Evolutionary conservation across 2,329 filamentous ascomycete species (phyloP), one percentile per base, ranked within the genome.

Genomic region (Penicillium polonicum): DNA sequence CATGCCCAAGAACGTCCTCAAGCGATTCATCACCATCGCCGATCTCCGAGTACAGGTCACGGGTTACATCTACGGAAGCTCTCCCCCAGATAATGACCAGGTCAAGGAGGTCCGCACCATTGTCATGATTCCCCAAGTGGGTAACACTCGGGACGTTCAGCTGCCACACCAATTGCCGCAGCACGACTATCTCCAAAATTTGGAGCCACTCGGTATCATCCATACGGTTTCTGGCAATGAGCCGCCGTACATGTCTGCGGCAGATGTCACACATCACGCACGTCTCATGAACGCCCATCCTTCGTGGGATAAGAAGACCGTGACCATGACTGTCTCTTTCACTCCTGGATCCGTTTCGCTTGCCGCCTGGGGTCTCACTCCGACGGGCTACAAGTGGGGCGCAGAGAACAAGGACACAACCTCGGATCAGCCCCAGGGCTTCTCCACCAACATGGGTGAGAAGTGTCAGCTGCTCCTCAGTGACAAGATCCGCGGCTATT

Each of bases 1-100:
- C 69, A 97, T 99, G 91, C 94, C 94, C 0, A 99, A 97, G 85
- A 99, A 99, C 74, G 88, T 99, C 48, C 84, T 99, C 69, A 97
- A 96, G 83, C 90, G 91, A 64, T 99, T 99, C 82, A 97, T 99
- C 78, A 94, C 91, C 25, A 95, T 99, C 71, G 89, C 94, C 46
- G 94, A 99, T 79, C 85, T 99, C 55, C 90, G 95, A 48, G 92
- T 97, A 15, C 94, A 99, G 76, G 92, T 99, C 49, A 92, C 93
- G 17, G 94, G 92, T 1, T 99, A 96, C 74, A 83, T 99, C 0
- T 99, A 99, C 73, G 94, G 94, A 64, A 86, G 86, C 46, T 96
- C 93, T 1, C 92, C 94, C 3, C 88, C 90, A 7, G 94, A 97
- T 78, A 97, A 97, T 70, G 89, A 93, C 64, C 91, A 96, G 71